phyloP scores from a whole-genome alignment of 352 stramenopile species.

The Pythium dissotocum region DNA sequence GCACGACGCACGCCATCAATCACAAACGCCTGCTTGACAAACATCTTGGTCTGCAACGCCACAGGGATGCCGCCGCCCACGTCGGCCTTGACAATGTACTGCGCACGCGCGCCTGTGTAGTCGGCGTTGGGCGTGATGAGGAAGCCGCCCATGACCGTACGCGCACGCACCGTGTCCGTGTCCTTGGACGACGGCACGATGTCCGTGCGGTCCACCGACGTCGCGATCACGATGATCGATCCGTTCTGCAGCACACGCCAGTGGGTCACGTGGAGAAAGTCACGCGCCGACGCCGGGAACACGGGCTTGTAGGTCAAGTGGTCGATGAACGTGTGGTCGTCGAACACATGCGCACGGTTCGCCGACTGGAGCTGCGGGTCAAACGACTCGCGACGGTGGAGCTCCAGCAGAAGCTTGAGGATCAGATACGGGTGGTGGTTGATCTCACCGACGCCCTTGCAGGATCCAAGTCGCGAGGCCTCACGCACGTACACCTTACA shows the following conservation, averaged over 20 bases:
- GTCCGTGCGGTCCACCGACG: slow-evolving; percentile 35
- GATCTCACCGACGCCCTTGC: slow-evolving; percentile 64
- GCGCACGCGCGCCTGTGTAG: slow-evolving; percentile 50
- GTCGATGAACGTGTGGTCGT: slow-evolving; percentile 75
- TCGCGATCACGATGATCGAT: slow-evolving; percentile 54
- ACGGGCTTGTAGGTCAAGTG: slow-evolving; percentile 69
- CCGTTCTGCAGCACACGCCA: slow-evolving; percentile 68
- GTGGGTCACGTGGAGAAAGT: slow-evolving; percentile 74
- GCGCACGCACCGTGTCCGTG: slow-evolving; percentile 51
- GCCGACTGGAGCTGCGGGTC: slow-evolving; percentile 59
- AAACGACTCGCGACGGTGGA: slow-evolving; percentile 44
- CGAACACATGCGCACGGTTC: slow-evolving; percentile 54
- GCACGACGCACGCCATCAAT: slow-evolving; percentile 57
- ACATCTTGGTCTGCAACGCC: slow-evolving; percentile 65
- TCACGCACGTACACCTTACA: slow-evolving; percentile 59
- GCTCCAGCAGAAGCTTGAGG: slow-evolving; percentile 57
- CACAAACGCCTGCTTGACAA: slow-evolving; percentile 71
- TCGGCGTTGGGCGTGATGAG: slow-evolving; percentile 60
- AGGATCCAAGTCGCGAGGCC: slow-evolving; percentile 43
- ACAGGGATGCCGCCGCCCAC: slow-evolving; percentile 57
- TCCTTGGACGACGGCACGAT: slow-evolving; percentile 35
- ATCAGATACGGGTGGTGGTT: slow-evolving; percentile 50
- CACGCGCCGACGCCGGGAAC: slow-evolving; percentile 51
- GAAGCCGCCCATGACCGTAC: slow-evolving; percentile 61
- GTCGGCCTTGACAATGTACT: slow-evolving; percentile 73